A percentile compares a stretch with the other conserved stretches of the same genome.
Conservation (phyloP, 306 rosid genomes). For the Glycine soja region DNA sequence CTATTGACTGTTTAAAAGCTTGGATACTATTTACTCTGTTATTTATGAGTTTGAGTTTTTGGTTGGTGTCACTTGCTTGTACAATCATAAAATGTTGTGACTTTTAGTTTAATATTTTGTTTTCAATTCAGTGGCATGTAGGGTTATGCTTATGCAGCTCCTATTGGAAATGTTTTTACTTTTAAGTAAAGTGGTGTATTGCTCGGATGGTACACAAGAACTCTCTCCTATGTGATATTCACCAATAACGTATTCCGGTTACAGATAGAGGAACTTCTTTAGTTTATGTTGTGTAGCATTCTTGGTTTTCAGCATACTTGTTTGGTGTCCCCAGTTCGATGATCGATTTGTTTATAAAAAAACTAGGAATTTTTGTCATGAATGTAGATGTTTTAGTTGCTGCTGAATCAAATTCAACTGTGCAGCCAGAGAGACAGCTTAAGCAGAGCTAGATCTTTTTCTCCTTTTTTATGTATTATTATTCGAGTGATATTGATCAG, state of each 20-base stretch:
- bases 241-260: background rate
- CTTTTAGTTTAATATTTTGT: background rate
- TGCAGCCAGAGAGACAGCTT: too few relatives aligned
- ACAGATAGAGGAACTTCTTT: background rate
- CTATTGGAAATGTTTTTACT: background rate
- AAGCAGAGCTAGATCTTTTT: background rate
- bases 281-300: conserved; percentile 34
- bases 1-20: too few relatives aligned
- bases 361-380: background rate
- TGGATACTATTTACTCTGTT: too few relatives aligned
- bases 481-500: conserved; percentile 1
- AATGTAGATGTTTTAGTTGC: too few relatives aligned
- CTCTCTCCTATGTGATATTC: background rate
- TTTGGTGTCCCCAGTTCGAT: conserved; percentile 26
- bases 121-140: background rate
- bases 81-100: background rate
- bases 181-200: conserved; percentile 22
- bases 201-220: background rate
- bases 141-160: background rate
- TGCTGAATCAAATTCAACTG: background rate
- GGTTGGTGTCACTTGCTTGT: too few relatives aligned
- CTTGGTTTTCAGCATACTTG: conserved; percentile 1
- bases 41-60: too few relatives aligned
- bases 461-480: conserved; percentile 11
- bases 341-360: background rate